Evolutionary conservation across 148 eudicot species (phyloP), one percentile per base, ranked within the genome.

Genomic region (Talinum fruticosum): DNA sequence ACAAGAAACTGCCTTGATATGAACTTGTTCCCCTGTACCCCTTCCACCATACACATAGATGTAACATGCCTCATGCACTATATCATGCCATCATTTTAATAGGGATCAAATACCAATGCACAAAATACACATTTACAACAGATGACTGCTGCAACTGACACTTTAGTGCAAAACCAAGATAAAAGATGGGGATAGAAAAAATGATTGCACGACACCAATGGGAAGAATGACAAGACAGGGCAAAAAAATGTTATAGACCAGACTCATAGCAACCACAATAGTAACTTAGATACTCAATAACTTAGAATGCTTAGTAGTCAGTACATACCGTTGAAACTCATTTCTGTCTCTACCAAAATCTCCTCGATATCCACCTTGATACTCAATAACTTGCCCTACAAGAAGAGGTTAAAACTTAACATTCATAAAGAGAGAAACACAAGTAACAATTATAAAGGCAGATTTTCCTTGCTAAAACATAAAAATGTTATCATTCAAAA

Each of bases 321-420:
- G 68, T 24, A 64, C 32, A 62, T 79, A 92, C 98, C 98, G 87
- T 62, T 86, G 90, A 66, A 73, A 81, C 71, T 82, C 83, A 80
- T 79, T 68, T 72, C 80, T 75, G 57, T 76, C 80, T 16, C 85
- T 86, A 33, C 88, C 84, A 70, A 77, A 74, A 32, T 77, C 86
- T 75, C 79, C 85, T 71, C 90, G 90, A 82, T 90, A 88, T 75
- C 87, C 84, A 67, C 76, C 91, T 69, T 85, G 87, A 82, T 88
- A 85, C 44, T 73, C 83, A 77, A 82, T 68, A 75, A 85, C 92
- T 89, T 88, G 87, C 67, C 83, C 97, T 92, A 87, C 78, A 82
- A 78, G 61, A 82, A 68, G 53, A 68, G 16, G 71, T n/a, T 73
- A 38, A 57, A 35, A 66, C 44, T 76, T 15, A 78, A 7, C 24